Evolutionary conservation across 192 early-diverging fungal genomes (phyloP).

Genomic region (Dimargaris verticillata): DNA sequence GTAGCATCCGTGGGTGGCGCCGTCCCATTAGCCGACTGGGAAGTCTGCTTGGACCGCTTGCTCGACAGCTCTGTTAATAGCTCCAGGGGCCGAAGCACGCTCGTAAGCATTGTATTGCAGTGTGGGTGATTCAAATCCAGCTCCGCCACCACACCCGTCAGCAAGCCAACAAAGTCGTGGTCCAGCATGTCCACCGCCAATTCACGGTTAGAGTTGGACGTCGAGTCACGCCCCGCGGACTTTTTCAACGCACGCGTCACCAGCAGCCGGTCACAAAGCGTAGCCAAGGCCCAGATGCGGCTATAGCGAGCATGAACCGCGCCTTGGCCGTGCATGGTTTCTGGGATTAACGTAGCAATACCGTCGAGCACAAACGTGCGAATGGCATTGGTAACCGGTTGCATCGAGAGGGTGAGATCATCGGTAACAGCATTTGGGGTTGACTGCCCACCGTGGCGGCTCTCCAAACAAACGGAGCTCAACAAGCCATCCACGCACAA

Average conservation of each 20-base stretch:
- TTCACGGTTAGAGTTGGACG: conserved; percentile 31
- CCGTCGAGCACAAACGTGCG: conserved; percentile 52
- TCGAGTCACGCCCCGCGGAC: neutral
- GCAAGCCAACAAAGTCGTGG: conserved; percentile 58
- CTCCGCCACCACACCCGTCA: conserved; percentile 66
- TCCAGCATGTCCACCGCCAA: conserved; percentile 75
- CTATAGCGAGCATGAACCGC: neutral
- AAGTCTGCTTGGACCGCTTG: conserved; percentile 20
- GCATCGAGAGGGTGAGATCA: neutral
- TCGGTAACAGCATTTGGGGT: conserved; percentile 14
- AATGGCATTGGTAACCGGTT: conserved; percentile 5
- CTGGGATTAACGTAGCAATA: conserved; percentile 20
- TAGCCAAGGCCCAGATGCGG: conserved; percentile 30
- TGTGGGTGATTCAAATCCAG: conserved; percentile 85
- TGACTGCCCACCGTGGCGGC: conserved; percentile 6
- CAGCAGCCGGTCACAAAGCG: conserved; percentile 50
- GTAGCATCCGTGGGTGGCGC: too few relatives aligned
- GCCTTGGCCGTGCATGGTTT: neutral
- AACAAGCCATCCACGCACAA: conserved; percentile 20
- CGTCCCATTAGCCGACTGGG: too few relatives aligned
- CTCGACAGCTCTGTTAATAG: conserved; percentile 66
- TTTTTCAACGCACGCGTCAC: conserved; percentile 24
- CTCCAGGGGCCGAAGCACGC: conserved; percentile 78
- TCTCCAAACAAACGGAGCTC: conserved; percentile 22
- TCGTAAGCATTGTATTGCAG: conserved; percentile 50